Percentiles rank a stretch among this genome's conserved stretches.
Conservation (phyloP, 192 early-diverging fungal species). For the Umbelopsis sp. region DNA sequence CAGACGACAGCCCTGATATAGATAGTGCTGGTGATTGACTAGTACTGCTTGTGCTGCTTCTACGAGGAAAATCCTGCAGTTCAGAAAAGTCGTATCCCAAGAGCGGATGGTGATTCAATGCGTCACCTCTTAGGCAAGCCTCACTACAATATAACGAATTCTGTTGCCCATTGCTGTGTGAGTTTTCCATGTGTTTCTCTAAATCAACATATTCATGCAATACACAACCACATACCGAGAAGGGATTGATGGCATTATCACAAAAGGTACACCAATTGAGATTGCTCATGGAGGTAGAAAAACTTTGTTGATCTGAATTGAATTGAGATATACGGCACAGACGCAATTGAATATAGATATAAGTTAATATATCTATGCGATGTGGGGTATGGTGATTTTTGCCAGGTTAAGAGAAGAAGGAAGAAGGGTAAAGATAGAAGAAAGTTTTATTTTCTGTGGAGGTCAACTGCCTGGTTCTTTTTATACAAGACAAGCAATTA, state of each 20-base stretch:
- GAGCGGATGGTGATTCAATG: conserved; percentile 36
- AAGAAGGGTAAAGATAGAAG: conserved; percentile 4
- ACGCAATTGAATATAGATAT: too few species aligned
- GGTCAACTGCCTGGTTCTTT: neutral
- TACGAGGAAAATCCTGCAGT: conserved; percentile 40
- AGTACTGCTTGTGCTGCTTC: neutral
- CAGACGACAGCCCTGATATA: conserved; percentile 15
- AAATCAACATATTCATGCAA: neutral
- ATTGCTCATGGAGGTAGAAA: conserved; percentile 28
- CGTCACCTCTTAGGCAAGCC: conserved; percentile 33
- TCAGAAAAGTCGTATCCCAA: conserved; percentile 42
- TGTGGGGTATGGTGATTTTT: neutral
- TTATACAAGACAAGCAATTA: neutral
- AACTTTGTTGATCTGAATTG: neutral
- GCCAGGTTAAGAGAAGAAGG: neutral
- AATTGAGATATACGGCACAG: too few species aligned
- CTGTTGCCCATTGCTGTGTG: neutral
- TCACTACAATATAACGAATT: conserved; percentile 42
- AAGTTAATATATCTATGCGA: too few species aligned
- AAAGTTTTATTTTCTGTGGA: conserved; percentile 9
- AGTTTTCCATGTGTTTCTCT: neutral
- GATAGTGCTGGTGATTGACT: conserved; percentile 25
- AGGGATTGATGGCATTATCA: conserved; percentile 40
- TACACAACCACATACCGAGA: conserved; percentile 30
- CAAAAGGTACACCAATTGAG: conserved; percentile 45